These are phyloP conservation scores for Endotrypanum monterogeii DNA, from an alignment of 208 protist species.

Conservation along the genomic window DNA sequence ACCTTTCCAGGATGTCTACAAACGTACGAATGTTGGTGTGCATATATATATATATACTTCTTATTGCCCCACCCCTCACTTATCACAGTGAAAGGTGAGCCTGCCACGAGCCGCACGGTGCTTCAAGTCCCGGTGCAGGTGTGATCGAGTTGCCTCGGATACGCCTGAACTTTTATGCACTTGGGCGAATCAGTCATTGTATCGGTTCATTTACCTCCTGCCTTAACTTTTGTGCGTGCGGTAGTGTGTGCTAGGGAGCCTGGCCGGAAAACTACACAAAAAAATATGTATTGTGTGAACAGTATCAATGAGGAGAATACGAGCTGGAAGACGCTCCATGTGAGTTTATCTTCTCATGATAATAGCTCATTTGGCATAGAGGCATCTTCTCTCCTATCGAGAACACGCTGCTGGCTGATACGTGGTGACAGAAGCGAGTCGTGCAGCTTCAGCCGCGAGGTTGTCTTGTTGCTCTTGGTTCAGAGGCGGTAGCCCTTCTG, in stretches of 20 bases:
- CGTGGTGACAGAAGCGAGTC: not conserved
- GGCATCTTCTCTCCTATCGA: not conserved
- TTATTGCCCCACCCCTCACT: too few species aligned
- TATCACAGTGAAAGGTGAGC: too few species aligned
- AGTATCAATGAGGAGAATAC: not conserved
- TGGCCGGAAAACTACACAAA: not conserved
- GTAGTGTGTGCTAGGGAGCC: not conserved
- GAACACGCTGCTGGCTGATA: not conserved
- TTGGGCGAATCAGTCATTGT: not conserved
- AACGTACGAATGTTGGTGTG: too few species aligned
- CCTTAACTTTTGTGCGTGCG: not conserved
- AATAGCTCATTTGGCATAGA: not conserved
- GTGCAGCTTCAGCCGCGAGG: not conserved
- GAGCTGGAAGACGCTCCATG: not conserved
- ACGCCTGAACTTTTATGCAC: not conserved
- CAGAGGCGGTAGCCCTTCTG: constrained; percentile 66
- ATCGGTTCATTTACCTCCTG: not conserved
- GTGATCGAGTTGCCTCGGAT: too few species aligned
- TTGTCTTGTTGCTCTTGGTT: not conserved
- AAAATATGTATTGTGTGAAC: not conserved
- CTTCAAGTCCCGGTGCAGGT: too few species aligned
- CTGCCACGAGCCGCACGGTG: too few species aligned
- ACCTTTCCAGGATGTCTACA: not conserved
- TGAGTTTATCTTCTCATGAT: not conserved
- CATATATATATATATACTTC: not conserved